phyloP scores from a whole-genome alignment of 1,284 basidiomycete species.

The Fistulina hepatica region DNA sequence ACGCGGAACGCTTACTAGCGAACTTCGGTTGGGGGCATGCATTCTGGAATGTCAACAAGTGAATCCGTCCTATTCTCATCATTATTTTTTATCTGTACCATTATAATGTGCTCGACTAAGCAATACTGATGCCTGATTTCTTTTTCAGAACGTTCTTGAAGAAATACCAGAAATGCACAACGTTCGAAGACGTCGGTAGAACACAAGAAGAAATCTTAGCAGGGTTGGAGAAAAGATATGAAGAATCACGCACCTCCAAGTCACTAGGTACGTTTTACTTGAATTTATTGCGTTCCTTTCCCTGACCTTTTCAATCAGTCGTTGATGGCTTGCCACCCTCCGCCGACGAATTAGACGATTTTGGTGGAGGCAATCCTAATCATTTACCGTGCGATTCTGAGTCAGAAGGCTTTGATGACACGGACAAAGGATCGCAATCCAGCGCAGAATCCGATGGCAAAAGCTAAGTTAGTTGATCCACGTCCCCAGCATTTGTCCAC shows the following conservation, averaged over 20 bases:
- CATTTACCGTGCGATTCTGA: too few species aligned
- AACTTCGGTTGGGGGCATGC: constrained; percentile 84
- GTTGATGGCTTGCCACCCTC: too few species aligned
- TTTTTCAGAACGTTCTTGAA: constrained; percentile 47
- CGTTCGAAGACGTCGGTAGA: constrained; percentile 48
- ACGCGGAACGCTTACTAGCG: constrained; percentile 66
- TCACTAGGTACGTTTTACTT: constrained; percentile 29
- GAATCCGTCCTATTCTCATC: too few species aligned
- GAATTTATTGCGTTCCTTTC: too few species aligned
- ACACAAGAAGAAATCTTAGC: constrained; percentile 68
- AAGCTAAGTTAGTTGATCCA: too few species aligned
- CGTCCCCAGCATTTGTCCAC: too few species aligned
- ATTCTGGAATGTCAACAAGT: constrained; percentile 80
- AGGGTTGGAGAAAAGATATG: constrained; percentile 59
- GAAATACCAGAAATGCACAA: constrained; percentile 61
- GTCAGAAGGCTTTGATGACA: too few species aligned
- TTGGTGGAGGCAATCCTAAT: too few species aligned
- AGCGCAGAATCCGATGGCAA: too few species aligned
- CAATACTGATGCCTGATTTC: constrained; percentile 1
- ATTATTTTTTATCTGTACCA: not conserved
- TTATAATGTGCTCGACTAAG: not conserved
- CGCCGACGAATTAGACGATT: too few species aligned
- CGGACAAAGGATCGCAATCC: too few species aligned
- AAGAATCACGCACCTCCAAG: constrained; percentile 39
- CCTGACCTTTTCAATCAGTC: too few species aligned